Evolutionary conservation across 1,284 basidiomycete species (phyloP).

Genomic region (Ceratorhiza oryzae-sativae): DNA sequence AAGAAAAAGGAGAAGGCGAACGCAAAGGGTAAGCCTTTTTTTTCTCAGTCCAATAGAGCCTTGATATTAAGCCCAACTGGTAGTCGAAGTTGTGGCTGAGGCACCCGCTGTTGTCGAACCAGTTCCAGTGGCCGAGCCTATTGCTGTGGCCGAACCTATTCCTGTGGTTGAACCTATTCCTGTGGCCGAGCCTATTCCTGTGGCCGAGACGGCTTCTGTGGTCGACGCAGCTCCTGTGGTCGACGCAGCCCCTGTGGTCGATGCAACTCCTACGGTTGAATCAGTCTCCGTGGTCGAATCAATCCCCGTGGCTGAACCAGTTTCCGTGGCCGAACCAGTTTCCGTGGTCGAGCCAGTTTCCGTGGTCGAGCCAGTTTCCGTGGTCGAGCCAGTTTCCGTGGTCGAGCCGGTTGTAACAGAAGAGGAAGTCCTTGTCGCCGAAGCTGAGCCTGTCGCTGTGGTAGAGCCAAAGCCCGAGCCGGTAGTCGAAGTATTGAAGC

Average conservation of each 20-base stretch:
- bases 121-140: neutral
- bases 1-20: conserved; percentile 14
- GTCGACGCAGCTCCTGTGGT: conserved; percentile 15
- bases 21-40: neutral
- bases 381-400: neutral
- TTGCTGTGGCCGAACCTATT: neutral
- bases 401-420: neutral
- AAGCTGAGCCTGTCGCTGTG: neutral
- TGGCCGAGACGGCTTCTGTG: neutral
- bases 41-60: neutral
- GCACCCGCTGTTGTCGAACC: neutral
- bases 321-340: neutral
- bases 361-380: neutral
- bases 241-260: conserved; percentile 3
- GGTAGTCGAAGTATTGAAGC: neutral
- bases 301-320: neutral
- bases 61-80: neutral
- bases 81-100: neutral
- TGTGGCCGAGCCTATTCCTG: neutral
- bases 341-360: neutral
- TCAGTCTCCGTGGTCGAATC: neutral
- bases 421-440: too few species aligned
- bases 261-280: neutral
- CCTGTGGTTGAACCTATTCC: neutral
- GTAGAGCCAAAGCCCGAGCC: neutral